Percentiles rank a stretch among this genome's conserved stretches.
Conservation (phyloP, 306 rosid species). For the Ormosia semicastrata region DNA sequence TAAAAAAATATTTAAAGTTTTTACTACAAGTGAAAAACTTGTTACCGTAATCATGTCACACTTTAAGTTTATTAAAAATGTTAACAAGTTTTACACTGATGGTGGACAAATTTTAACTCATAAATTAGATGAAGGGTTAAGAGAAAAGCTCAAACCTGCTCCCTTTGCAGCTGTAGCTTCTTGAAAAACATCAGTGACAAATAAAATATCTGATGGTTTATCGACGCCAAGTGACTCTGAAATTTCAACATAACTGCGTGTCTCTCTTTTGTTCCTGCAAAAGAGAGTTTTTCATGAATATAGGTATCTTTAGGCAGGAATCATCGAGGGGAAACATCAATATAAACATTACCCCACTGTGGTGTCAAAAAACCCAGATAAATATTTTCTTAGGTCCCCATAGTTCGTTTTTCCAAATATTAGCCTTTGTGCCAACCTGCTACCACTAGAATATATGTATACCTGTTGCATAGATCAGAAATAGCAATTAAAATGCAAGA, state of each 20-base stretch:
- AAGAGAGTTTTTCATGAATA: slow-evolving; percentile 18
- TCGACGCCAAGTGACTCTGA: slow-evolving; percentile 79
- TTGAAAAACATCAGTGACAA: slow-evolving; percentile 80
- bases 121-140: not conserved
- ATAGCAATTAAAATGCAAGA: slow-evolving; percentile 15
- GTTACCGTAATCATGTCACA: slow-evolving; percentile 7
- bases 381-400: slow-evolving; percentile 82
- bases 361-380: slow-evolving; percentile 92
- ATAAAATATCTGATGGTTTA: slow-evolving; percentile 77
- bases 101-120: not conserved
- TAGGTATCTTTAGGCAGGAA: not conserved
- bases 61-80: not conserved
- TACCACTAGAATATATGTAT: slow-evolving; percentile 96
- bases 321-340: not conserved
- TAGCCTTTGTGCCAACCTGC: slow-evolving; percentile 95
- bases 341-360: slow-evolving; percentile 68
- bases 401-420: slow-evolving; percentile 79
- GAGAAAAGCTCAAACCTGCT: slow-evolving; percentile 61
- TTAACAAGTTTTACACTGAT: slow-evolving; percentile 9
- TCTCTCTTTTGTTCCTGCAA: slow-evolving; percentile 84
- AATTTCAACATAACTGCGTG: slow-evolving; percentile 70
- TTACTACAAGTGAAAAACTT: not conserved
- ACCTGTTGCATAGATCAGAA: slow-evolving; percentile 53
- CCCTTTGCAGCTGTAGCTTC: slow-evolving; percentile 94
- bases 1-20: not conserved